Evolutionary conservation across 148 eudicot genomes (phyloP), one percentile per base, ranked within the genome.

Genomic region (Polygonum aviculare): DNA sequence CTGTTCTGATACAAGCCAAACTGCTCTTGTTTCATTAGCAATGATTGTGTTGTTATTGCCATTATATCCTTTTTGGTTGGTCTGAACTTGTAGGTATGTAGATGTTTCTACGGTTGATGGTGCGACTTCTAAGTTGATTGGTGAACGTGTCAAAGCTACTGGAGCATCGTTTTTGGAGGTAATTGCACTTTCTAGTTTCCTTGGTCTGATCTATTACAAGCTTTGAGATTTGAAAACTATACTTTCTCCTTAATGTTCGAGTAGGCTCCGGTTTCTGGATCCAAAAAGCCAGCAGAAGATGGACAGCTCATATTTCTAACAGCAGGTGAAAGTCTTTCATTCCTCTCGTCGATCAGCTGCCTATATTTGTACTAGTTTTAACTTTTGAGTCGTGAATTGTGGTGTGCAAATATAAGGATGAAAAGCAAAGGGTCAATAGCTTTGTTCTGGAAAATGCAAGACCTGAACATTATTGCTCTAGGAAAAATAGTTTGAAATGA

Each of bases 241-340:
- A 36, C 4, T 36, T 36, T 36, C 45, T 4, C 10, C 16, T 5
- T 67, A 22, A 0, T 35, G 21, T 67, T 78, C 57, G 74, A 38
- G 31, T 69, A 94, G 98, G 98, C 98, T 81, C 98, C 97, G 44
- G 98, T 94, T 83, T 94, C 97, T 73, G 98, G 98, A 76, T 94
- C 98, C 51, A 94, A 92, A 79, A 90, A 92, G 80, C 98, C 97
- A 9, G 98, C 98, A 51, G 98, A 92, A 78, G 98, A 90, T 72
- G 96, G 98, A 22, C 97, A 92, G 76, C 83, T 94, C 63, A 92
- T 92, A 81, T 94, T 92, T 83, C 88, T 94, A 31, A 87, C 95
- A 60, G 97, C 97, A 77, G 97, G 97, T 88, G 74, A 76, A 49
- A 60, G 14, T 26, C 9, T 60, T 60, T 22, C 67, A 60, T 60